A percentile compares a stretch with the other conserved stretches of the same genome.
Conservation (phyloP, 2,329 filamentous ascomycete species). For the Cytospora leucostoma region DNA sequence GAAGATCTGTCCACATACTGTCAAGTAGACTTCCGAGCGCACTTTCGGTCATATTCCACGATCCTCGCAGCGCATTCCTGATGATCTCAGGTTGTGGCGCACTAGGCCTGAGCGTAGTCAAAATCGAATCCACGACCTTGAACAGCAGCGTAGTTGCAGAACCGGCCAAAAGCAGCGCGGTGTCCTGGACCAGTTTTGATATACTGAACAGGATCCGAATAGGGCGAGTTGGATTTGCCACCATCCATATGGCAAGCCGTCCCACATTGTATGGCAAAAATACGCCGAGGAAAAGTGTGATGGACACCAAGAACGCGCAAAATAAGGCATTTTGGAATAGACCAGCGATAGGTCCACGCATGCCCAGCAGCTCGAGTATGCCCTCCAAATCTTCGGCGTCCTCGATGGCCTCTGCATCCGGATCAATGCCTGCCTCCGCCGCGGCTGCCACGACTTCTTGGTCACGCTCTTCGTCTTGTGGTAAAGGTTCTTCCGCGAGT, state of each 20-base stretch:
- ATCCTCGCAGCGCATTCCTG: constrained; percentile 31
- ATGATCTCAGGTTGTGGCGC: constrained; percentile 22
- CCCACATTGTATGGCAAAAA: constrained; percentile 93
- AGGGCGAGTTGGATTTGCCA: constrained; percentile 78
- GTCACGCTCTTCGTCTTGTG: constrained; percentile 46
- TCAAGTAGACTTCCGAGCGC: constrained; percentile 51
- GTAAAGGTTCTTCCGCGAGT: constrained; percentile 32
- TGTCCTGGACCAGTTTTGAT: constrained; percentile 80
- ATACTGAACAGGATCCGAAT: constrained; percentile 70
- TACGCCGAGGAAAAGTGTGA: constrained; percentile 82
- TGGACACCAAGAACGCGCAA: constrained; percentile 83
- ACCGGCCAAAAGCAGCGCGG: constrained; percentile 65
- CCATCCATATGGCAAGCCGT: constrained; percentile 75
- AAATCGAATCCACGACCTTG: constrained; percentile 42
- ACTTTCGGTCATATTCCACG: constrained; percentile 45
- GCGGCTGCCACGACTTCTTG: constrained; percentile 64
- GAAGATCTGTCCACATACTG: constrained; percentile 53
- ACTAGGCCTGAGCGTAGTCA: constrained; percentile 38
- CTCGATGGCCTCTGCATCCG: constrained; percentile 73
- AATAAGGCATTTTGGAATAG: constrained; percentile 95
- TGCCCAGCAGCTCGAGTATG: constrained; percentile 91
- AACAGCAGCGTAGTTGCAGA: constrained; percentile 45
- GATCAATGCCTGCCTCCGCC: constrained; percentile 69
- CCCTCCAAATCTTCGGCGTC: constrained; percentile 95
- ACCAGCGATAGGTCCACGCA: constrained; percentile 88